Conservation (phyloP, 352 stramenopile genomes). For the Globisporangium okanoganense region DNA sequence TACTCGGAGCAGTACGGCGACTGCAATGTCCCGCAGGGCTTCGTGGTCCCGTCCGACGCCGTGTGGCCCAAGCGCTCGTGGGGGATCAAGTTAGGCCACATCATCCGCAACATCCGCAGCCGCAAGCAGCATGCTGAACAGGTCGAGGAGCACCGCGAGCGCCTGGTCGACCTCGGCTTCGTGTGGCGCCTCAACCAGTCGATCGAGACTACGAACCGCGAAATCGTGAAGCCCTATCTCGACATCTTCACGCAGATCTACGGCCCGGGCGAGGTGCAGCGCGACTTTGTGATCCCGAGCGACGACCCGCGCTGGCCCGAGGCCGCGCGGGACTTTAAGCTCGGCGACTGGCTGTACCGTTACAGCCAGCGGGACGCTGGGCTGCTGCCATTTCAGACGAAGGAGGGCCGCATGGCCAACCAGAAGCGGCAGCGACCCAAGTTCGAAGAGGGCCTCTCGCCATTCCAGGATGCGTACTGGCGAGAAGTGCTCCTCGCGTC, state of each 20-base stretch:
- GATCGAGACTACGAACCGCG: slow-evolving; percentile 38
- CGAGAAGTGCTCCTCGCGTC: slow-evolving; percentile 63
- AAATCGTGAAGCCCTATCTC: slow-evolving; percentile 54
- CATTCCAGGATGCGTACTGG: slow-evolving; percentile 66
- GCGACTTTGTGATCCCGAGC: slow-evolving; percentile 67
- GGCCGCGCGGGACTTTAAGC: slow-evolving; percentile 76
- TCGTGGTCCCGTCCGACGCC: slow-evolving; percentile 74
- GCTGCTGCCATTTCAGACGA: slow-evolving; percentile 39
- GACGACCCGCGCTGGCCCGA: slow-evolving; percentile 80
- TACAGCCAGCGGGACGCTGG: slow-evolving; percentile 35
- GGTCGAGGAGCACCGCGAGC: slow-evolving; percentile 67
- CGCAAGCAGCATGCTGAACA: slow-evolving; percentile 87
- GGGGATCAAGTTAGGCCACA: slow-evolving; percentile 86
- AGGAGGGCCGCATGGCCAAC: slow-evolving; percentile 18
- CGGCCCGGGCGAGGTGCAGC: slow-evolving; percentile 53
- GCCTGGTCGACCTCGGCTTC: slow-evolving; percentile 89
- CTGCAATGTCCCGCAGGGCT: slow-evolving; percentile 87
- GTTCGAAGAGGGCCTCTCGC: slow-evolving; percentile 21
- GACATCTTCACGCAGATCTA: slow-evolving; percentile 82
- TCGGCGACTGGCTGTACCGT: slow-evolving; percentile 86
- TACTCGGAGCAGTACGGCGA: slow-evolving; percentile 87
- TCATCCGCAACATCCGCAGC: slow-evolving; percentile 88
- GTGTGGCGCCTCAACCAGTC: slow-evolving; percentile 83
- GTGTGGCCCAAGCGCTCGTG: slow-evolving; percentile 78
- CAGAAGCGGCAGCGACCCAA: slow-evolving; percentile 19